Evolutionary conservation across 345 rosid genomes (phyloP).

Genomic region (Eucalyptus tenuipes): DNA sequence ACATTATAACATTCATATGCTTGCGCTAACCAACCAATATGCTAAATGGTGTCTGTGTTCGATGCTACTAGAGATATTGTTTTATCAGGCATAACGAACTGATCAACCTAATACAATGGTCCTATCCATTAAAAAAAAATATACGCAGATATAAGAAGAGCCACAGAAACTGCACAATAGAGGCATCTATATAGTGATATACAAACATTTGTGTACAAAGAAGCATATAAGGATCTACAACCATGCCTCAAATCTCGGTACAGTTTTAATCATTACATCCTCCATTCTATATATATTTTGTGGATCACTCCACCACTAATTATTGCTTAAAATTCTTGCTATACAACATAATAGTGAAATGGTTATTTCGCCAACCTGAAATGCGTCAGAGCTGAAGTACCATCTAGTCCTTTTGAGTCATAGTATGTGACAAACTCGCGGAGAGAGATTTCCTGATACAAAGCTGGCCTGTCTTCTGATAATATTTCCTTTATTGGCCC

Average conservation of each 20-base stretch:
- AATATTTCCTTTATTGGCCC: conserved; percentile 32
- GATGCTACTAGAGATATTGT: background rate
- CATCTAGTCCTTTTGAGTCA: conserved; percentile 20
- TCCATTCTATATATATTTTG: background rate
- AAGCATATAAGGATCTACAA: background rate
- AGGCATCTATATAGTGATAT: background rate
- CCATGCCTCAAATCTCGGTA: background rate
- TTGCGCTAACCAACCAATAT: background rate
- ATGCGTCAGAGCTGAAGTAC: conserved; percentile 16
- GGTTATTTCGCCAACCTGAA: background rate
- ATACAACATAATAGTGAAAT: background rate
- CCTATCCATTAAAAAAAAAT: background rate
- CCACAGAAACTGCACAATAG: background rate
- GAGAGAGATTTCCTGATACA: conserved; percentile 10
- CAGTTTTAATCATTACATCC: background rate
- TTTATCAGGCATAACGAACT: background rate
- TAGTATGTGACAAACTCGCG: conserved; percentile 3
- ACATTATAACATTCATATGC: background rate
- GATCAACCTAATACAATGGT: background rate
- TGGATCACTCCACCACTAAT: background rate
- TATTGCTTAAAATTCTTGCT: background rate
- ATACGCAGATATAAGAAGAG: background rate
- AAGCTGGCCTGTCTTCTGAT: conserved; percentile 22
- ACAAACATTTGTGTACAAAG: background rate
- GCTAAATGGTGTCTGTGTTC: background rate